A percentile compares a stretch with the other conserved stretches of the same genome.
Conservation (phyloP, 352 stramenopile genomes). For the Phytophthora meadii region DNA sequence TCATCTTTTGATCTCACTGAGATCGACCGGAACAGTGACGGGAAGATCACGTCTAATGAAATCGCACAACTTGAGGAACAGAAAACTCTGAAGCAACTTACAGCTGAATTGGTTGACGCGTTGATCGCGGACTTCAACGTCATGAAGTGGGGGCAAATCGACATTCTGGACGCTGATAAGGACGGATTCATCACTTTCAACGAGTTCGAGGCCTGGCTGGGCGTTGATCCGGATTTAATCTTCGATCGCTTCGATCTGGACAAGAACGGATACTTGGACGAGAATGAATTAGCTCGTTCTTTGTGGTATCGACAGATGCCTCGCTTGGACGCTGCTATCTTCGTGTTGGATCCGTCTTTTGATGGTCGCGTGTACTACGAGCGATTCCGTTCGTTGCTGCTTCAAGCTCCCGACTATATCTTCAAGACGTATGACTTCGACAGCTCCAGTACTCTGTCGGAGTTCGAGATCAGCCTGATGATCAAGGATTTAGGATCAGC, state of each 20-base stretch:
- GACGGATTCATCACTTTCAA: conserved; percentile 67
- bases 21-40: conserved; percentile 68
- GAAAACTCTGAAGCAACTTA: conserved; percentile 47
- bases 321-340: conserved; percentile 65
- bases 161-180: conserved; percentile 53
- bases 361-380: conserved; percentile 85
- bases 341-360: conserved; percentile 82
- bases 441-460: conserved; percentile 52
- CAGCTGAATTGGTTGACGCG: conserved; percentile 38
- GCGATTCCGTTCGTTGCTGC: conserved; percentile 52
- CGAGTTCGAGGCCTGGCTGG: conserved; percentile 79
- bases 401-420: conserved; percentile 60
- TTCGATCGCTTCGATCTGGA: conserved; percentile 87
- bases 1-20: conserved; percentile 77
- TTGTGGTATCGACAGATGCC: conserved; percentile 80
- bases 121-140: conserved; percentile 63
- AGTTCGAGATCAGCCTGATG: conserved; percentile 73
- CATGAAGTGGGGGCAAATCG: conserved; percentile 67
- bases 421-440: conserved; percentile 85
- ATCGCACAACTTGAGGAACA: conserved; percentile 44
- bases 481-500: conserved; percentile 63
- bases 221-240: conserved; percentile 73
- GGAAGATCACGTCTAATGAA: conserved; percentile 77
- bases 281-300: conserved; percentile 77
- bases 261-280: conserved; percentile 86